Evolutionary conservation across 441 rosid species (phyloP).

Genomic region (Theobroma grandiflorum): DNA sequence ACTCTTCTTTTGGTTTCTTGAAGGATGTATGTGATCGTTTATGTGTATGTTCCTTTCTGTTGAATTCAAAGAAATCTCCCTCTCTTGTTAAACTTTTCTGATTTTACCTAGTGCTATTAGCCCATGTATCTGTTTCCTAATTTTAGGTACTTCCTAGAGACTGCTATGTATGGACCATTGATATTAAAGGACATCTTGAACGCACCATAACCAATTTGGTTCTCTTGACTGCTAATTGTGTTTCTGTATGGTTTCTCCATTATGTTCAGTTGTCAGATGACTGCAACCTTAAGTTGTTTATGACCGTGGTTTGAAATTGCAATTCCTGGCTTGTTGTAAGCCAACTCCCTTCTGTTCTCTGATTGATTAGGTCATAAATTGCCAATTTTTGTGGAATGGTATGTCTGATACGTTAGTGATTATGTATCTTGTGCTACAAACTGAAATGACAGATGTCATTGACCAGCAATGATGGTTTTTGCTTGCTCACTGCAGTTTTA

Average conservation of each 20-base stretch:
- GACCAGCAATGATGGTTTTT: neutral
- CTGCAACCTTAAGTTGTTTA: neutral
- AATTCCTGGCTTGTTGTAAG: neutral
- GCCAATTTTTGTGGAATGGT: neutral
- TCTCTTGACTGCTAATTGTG: neutral
- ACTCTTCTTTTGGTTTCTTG: neutral
- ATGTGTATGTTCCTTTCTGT: neutral
- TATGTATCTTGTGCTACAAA: neutral
- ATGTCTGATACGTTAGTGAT: neutral
- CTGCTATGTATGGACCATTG: neutral
- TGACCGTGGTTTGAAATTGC: neutral
- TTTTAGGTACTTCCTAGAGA: neutral
- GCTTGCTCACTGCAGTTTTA: neutral
- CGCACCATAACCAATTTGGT: neutral
- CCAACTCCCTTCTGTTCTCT: neutral
- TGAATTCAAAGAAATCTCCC: neutral
- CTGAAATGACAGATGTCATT: constrained; percentile 5
- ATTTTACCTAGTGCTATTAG: neutral
- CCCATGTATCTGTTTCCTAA: neutral
- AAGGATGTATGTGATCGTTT: neutral
- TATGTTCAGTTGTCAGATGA: neutral
- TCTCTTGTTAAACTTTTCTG: neutral
- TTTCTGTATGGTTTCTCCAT: neutral
- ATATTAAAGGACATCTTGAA: neutral
- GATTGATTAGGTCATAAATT: neutral